Conservation (phyloP, 1,284 basidiomycete species). For the Thelephora terrestris region DNA sequence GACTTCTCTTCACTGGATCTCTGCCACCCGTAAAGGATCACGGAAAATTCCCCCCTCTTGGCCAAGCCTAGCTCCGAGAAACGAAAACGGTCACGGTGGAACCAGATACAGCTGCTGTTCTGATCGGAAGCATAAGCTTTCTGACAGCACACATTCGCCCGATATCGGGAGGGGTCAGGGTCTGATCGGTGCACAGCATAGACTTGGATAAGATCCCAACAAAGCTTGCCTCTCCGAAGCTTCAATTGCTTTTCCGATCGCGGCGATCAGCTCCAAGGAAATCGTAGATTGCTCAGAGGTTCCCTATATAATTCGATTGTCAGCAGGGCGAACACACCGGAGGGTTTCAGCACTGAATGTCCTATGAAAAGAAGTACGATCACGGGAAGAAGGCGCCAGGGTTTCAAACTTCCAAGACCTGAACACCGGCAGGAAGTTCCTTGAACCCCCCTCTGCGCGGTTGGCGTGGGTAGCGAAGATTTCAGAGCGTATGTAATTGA, state of each 20-base stretch:
- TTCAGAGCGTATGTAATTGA: too few species aligned
- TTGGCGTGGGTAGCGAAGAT: too few species aligned
- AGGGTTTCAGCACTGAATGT: too few species aligned
- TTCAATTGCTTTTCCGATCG: slow-evolving; percentile 97
- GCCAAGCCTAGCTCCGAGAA: slow-evolving; percentile 59
- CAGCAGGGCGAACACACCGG: too few species aligned
- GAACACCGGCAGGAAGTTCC: too few species aligned
- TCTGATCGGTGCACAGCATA: slow-evolving; percentile 23
- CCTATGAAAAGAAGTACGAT: too few species aligned
- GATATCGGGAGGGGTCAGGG: slow-evolving; percentile 98
- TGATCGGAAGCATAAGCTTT: slow-evolving; percentile 98
- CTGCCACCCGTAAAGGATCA: slow-evolving; percentile 91
- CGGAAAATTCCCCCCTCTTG: slow-evolving; percentile 99
- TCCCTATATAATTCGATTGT: too few species aligned
- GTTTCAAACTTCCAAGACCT: too few species aligned
- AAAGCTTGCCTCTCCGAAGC: slow-evolving; percentile 78
- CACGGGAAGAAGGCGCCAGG: too few species aligned
- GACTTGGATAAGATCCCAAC: not conserved
- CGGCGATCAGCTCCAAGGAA: slow-evolving; percentile 95
- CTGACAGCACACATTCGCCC: slow-evolving; percentile 96
- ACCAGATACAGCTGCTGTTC: slow-evolving; percentile 96
- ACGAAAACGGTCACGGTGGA: slow-evolving; percentile 86
- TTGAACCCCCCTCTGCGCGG: too few species aligned
- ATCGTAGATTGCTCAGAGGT: too few species aligned
- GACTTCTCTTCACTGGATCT: slow-evolving; percentile 92